Evolutionary conservation across 441 rosid species (phyloP).

Genomic region (Dalechampia spathulata): DNA sequence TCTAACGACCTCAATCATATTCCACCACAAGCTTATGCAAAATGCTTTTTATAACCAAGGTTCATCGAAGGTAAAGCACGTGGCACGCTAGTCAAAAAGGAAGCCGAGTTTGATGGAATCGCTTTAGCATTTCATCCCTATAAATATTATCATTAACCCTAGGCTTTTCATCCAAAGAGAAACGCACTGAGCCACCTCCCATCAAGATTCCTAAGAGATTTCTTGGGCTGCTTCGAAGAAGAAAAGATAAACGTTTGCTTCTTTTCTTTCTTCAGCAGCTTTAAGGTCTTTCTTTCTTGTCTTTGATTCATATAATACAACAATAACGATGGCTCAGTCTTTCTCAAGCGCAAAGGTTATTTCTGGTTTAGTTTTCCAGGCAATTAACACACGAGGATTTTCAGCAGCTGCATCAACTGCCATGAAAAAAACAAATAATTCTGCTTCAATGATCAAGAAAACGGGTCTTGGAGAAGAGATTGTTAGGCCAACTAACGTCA

Average conservation of each 20-base stretch:
- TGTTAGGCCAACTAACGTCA: constrained; percentile 29
- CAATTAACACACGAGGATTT: constrained; percentile 55
- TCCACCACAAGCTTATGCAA: constrained; percentile 76
- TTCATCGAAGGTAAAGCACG: too few species aligned
- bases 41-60: too few species aligned
- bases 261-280: constrained; percentile 14
- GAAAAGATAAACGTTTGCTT: too few species aligned
- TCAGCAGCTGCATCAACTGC: constrained; percentile 38
- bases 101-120: constrained; percentile 21
- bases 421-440: constrained; percentile 17
- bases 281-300: neutral
- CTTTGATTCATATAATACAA: too few species aligned
- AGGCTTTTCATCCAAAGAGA: neutral
- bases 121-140: constrained; percentile 3
- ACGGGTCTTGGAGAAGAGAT: constrained; percentile 31
- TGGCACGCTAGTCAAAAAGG: too few species aligned
- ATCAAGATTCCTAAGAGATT: neutral
- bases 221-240: constrained; percentile 5
- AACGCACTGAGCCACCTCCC: neutral
- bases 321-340: constrained; percentile 60
- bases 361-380: constrained; percentile 31
- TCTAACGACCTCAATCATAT: constrained; percentile 73
- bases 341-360: constrained; percentile 47
- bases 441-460: constrained; percentile 37
- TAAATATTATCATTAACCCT: constrained; percentile 26